Base-by-base conservation (phyloP, 2,329 filamentous ascomycete species). In the Xylariaceae sp. region DNA sequence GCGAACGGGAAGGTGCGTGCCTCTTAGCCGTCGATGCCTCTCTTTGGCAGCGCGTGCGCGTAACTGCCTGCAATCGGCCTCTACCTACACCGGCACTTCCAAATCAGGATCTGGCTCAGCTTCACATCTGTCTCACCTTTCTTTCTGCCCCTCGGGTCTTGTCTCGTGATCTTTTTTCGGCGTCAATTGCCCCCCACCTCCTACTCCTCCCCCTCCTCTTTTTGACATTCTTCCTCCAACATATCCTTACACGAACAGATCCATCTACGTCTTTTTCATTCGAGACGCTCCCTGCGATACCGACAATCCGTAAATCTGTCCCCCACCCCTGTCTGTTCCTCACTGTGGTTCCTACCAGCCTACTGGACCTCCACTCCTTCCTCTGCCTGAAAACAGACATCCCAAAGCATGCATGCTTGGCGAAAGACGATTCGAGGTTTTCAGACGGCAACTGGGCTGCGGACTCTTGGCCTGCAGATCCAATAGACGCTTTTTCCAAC, bases 101-200 rank as follows among this genome's bases (percentile, higher is more conserved):
- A 53, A 50, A 45, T 46, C 39, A 41, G 45, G 43, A 42, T 39
- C 48, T 50, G 43, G 48, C 19, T 42, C 34, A 44, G 51, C 51
- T 50, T 56, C 52, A 44, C 42, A 39, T 55, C 13, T 50, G 56
- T 60, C 55, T 60, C 56, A 60, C 54, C 35, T 47, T 41, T 39
- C 38, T 13, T 37, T 38, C 51, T 44, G 34, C 41, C 43, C 42
- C 43, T 46, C 42, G 38, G 12, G 11, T 11, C 22, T 6, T 26
- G 22, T 26, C 22, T 26, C 22, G 22, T 11, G 6, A 26, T 26
- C 11, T 11, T 6, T 11, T 11, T 26, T 11, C 11, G 22, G 6
- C 22, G 22, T 26, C 11, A 11, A 26, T 26, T 26, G 22, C 11
- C 6, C 6, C 7, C 33, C 8, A 35, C 33, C 15, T 17, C 7